Base-by-base conservation (phyloP, 1,284 basidiomycete species). In the Cryptococcus jaspeensis region DNA sequence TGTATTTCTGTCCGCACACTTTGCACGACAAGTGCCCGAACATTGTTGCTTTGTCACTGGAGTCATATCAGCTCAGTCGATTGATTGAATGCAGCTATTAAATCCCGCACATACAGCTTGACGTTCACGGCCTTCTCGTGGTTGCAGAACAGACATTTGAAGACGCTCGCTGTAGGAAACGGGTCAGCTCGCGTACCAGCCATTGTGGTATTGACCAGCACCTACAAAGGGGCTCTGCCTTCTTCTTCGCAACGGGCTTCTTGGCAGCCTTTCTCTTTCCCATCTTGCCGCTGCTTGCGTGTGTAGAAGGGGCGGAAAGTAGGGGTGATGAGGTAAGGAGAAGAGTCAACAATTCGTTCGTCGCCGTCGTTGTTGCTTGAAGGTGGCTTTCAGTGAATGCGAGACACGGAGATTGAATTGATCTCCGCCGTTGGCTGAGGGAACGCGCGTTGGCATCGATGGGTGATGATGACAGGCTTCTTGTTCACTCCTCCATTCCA, bases 71-170 rank as follows among this genome's bases (percentile, higher is more conserved):
- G 11, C n/a, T 22, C 5, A 16, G 28, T 18, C 48, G 43, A n/a
- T 18, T 51, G 41, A n/a, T n/a, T 52, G 39, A 43, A n/a, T 35
- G 37, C 23, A 47, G n/a, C 37, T 39, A 37, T 50, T 20, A 2
- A 46, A 39, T 20, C 13, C 18, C n/a, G 0, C 3, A 58, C 70
- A 44, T 35, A 74, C 74, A 77, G 56, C 49, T 71, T 74, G 59
- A 73, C 70, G 0, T 56, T 58, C 25, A 75, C 68, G 15, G 72
- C 65, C 59, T 75, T 75, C 43, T 76, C 73, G 50, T 73, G 72
- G 47, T 75, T 67, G 50, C 75, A 77, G 58, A 77, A 77, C 35
- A 77, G 60, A 43, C 75, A 77, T 61, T 77, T 76, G 69, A 77
- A 77, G n/a, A 68, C 59, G 25, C 69, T 74, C 1, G 73, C 75